Percentiles rank a stretch among this genome's conserved stretches.
These are phyloP conservation scores for Grosmannia clavigera DNA, from an alignment of 2,329 filamentous ascomycete species.

Conservation along the genomic window DNA sequence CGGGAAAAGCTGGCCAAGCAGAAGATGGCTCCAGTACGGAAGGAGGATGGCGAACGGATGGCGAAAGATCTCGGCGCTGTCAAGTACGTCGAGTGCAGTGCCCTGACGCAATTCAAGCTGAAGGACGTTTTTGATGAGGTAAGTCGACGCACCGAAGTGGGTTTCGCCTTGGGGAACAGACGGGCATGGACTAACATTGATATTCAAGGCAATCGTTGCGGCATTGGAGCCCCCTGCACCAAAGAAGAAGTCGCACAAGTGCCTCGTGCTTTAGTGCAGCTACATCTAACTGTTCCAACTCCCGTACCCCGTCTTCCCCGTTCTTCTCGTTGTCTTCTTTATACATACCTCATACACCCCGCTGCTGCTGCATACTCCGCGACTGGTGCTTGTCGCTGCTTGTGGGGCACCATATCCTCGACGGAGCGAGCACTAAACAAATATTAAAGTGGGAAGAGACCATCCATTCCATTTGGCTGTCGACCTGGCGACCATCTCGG, in stretches of 20 bases:
- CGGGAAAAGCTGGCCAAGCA: constrained; percentile 88
- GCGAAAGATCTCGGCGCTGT: constrained; percentile 94
- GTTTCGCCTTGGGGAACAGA: too few species aligned
- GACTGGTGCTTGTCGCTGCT: not conserved
- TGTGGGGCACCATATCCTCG: not conserved
- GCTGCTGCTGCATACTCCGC: not conserved
- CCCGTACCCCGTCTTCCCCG: not conserved
- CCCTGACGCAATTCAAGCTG: constrained; percentile 92
- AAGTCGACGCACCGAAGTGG: constrained; percentile 19
- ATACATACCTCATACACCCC: not conserved
- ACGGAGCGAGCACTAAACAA: not conserved
- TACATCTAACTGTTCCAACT: not conserved
- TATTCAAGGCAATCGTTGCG: constrained; percentile 74
- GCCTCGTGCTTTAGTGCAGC: constrained; percentile 48
- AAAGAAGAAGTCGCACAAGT: constrained; percentile 65
- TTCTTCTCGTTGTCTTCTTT: not conserved
- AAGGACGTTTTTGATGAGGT: constrained; percentile 99
- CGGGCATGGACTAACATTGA: not conserved
- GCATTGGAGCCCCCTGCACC: constrained; percentile 77
- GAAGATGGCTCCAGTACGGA: constrained; percentile 86
- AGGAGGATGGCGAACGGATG: constrained; percentile 91
- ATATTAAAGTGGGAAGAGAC: not conserved
- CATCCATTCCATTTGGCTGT: not conserved
- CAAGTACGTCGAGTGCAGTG: constrained; percentile 98
- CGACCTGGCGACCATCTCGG: not conserved